Evolutionary conservation across 805 yeast genomes (phyloP), one percentile per base, ranked within the genome.

Genomic region (Wickerhamomyces chambardii): DNA sequence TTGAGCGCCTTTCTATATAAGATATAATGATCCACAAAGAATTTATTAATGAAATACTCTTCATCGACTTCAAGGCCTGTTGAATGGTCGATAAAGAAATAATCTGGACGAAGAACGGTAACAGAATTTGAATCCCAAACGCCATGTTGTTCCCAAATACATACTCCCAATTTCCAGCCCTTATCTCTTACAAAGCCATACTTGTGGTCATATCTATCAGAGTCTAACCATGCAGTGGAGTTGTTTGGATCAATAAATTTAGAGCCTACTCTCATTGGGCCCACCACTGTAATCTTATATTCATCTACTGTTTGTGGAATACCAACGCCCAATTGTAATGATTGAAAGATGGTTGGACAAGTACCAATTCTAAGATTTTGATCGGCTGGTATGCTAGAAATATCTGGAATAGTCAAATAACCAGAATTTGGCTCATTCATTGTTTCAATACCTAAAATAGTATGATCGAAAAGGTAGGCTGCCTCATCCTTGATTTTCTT

Each of bases 381-480:
- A 5, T 60, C 61, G 5, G 67, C 61, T 1, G 92, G 89, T 16
- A 78, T 51, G 2, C 45, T 46, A 9, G 63, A 63, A 22, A 89
- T 56, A 50, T 84, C 68, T 4, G 59, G 58, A 33, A 68, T 67
- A 0, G 92, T 95, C 29, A 81, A 66, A 35, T 78, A 68, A 0
- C 97, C 97, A 34, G 64, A 53, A 46, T 75, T 81, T 6, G 96
- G 96, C 54, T 89, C 97, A 53, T 89, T 89, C 61, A 89, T 55
- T 33, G 83, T 69, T 58, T 89, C 97, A 37, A 84, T 64, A 3
- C 95, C 97, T n/a, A 83, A 42, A 3, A 84, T 56, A n/a, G 70
- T 67, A 33, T 47, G 59, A 21, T 64, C 62, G 33, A 71, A 59
- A 30, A 77, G 48, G 10, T 63, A 62, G 0, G 78, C 76, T 0